Evolutionary conservation across 805 yeast species (phyloP).

Genomic region (Saccharomycopsis capsularis): DNA sequence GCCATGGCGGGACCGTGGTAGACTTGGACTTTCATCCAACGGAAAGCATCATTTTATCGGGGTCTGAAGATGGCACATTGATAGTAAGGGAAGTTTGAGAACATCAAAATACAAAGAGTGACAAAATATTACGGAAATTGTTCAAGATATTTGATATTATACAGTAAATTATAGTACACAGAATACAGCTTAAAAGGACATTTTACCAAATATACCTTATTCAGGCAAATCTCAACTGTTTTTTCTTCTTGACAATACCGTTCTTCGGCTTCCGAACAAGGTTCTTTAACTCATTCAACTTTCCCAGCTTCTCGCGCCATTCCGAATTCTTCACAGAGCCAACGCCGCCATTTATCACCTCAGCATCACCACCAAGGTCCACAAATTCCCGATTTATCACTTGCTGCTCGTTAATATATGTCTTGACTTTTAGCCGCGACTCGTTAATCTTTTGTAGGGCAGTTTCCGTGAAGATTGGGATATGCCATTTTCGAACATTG

Average conservation of each 20-base stretch:
- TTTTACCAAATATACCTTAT: not conserved
- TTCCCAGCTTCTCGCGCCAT: conserved; percentile 11
- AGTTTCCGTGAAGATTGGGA: conserved; percentile 32
- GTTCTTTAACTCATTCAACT: conserved; percentile 10
- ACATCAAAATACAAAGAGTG: not conserved
- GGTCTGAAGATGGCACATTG: conserved; percentile 51
- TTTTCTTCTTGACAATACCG: too few species aligned
- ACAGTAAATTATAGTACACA: too few species aligned
- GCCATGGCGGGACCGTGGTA: conserved; percentile 56
- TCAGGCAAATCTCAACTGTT: conserved; percentile 8
- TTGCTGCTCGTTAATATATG: conserved; percentile 6
- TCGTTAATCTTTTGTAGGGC: conserved; percentile 28
- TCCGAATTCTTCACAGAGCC: conserved; percentile 5
- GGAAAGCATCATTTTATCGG: conserved; percentile 35
- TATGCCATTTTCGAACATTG: conserved; percentile 27
- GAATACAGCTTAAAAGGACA: not conserved
- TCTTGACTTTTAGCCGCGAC: conserved; percentile 22
- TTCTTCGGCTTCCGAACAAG: not conserved
- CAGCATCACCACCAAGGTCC: not conserved
- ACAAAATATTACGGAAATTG: too few species aligned
- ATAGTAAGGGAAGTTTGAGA: conserved; percentile 38
- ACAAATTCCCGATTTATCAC: conserved; percentile 4
- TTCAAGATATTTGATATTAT: not conserved
- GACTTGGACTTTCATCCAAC: conserved; percentile 52
- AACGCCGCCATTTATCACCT: not conserved